phyloP scores from a whole-genome alignment of 2,329 filamentous ascomycete species.

The Boeremia lycopersici region DNA sequence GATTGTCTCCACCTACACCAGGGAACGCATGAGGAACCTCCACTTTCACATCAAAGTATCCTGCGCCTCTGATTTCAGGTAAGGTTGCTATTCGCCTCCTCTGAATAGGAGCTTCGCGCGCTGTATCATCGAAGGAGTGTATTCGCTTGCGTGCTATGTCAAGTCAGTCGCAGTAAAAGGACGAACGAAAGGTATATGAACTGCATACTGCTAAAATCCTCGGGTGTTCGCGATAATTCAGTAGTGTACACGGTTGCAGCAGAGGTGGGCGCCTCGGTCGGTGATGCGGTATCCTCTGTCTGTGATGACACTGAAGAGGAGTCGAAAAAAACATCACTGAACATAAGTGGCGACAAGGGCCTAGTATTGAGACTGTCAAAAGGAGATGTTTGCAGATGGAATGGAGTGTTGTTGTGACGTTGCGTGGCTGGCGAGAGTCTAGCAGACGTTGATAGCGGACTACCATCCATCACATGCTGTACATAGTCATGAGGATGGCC shows the following conservation, averaged over 20 bases:
- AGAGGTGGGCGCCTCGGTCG: conserved; percentile 24
- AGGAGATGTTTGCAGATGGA: not conserved
- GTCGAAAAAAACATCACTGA: conserved; percentile 24
- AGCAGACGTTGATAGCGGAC: not conserved
- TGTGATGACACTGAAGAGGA: conserved; percentile 16
- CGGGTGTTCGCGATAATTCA: not conserved
- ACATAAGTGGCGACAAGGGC: conserved; percentile 21
- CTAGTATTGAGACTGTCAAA: not conserved
- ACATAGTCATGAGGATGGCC: not conserved
- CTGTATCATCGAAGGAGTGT: not conserved
- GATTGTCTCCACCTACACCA: conserved; percentile 14
- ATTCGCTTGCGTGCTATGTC: conserved; percentile 20
- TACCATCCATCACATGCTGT: not conserved
- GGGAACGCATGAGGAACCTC: not conserved
- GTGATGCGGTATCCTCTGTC: conserved; percentile 6
- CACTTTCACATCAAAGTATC: not conserved
- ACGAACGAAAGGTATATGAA: conserved; percentile 15
- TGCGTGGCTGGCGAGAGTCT: not conserved
- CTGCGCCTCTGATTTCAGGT: not conserved
- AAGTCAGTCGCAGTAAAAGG: not conserved
- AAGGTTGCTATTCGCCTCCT: conserved; percentile 17
- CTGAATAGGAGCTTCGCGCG: conserved; percentile 12
- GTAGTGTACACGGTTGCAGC: conserved; percentile 15
- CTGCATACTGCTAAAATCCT: not conserved
- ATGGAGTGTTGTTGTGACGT: not conserved